Conservation (phyloP, 108 stramenopile genomes). For the Nannochloropsis gaditana region DNA sequence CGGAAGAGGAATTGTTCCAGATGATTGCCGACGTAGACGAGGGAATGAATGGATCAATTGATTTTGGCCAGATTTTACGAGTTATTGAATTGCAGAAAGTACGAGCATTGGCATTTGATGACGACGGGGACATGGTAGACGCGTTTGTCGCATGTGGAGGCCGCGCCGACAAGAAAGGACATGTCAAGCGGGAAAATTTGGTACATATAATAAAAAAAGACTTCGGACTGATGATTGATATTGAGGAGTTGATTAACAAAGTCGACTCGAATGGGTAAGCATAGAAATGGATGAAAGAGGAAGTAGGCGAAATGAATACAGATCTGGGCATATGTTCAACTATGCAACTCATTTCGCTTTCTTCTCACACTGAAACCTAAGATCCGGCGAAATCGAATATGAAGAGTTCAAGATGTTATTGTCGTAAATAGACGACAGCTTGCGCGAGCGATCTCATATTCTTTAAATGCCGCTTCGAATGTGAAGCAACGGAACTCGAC, state of each 20-base stretch:
- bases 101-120: slow-evolving; percentile 64
- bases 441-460: too few relatives aligned
- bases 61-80: slow-evolving; percentile 76
- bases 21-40: slow-evolving; percentile 76
- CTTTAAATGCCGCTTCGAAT: too few relatives aligned
- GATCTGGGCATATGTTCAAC: slow-evolving; percentile 34
- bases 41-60: slow-evolving; percentile 76
- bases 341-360: neutral
- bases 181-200: slow-evolving; percentile 62
- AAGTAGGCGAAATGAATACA: slow-evolving; percentile 48
- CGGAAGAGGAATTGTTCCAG: slow-evolving; percentile 83
- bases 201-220: slow-evolving; percentile 66
- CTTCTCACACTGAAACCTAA: neutral
- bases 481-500: too few relatives aligned
- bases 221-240: slow-evolving; percentile 67
- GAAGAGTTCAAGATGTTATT: slow-evolving; percentile 66
- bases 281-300: neutral
- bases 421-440: neutral
- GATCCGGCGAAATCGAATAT: slow-evolving; percentile 67
- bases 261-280: slow-evolving; percentile 25
- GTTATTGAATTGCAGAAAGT: slow-evolving; percentile 81
- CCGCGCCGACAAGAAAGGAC: slow-evolving; percentile 58
- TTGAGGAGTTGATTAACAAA: slow-evolving; percentile 67
- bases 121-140: slow-evolving; percentile 80
- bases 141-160: slow-evolving; percentile 85